A percentile compares a stretch with the other conserved stretches of the same genome.
Conservation (phyloP, 805 yeast species). For the Sugiyamaella americana region DNA sequence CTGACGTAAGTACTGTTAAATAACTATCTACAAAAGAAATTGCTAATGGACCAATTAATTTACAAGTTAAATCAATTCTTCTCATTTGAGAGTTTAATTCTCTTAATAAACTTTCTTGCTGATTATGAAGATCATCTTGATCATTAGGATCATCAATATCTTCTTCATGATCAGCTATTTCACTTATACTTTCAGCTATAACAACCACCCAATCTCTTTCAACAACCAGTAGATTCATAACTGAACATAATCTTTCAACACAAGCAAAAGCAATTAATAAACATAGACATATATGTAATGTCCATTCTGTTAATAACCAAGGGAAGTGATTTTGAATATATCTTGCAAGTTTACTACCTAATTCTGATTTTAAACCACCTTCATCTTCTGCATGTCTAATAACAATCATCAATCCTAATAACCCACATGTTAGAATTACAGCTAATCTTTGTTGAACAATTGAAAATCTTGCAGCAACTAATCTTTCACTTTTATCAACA, state of each 20-base stretch:
- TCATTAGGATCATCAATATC: background rate
- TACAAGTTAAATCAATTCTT: slow-evolving; percentile 36
- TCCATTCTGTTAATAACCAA: background rate
- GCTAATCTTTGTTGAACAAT: slow-evolving; percentile 31
- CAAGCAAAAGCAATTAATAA: slow-evolving; percentile 25
- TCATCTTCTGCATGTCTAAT: background rate
- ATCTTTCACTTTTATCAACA: slow-evolving; percentile 29
- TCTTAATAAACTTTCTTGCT: slow-evolving; percentile 22
- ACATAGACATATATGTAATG: background rate
- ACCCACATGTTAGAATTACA: slow-evolving; percentile 26
- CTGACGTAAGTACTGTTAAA: slow-evolving; percentile 24
- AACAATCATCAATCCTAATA: slow-evolving; percentile 20
- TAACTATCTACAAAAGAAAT: slow-evolving; percentile 31
- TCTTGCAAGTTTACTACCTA: too few species aligned
- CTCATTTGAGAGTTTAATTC: slow-evolving; percentile 34
- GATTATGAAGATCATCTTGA: too few species aligned
- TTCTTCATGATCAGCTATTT: background rate
- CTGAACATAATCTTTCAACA: slow-evolving; percentile 32
- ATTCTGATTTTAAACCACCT: background rate
- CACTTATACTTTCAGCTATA: slow-evolving; percentile 23
- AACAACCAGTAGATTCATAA: slow-evolving; percentile 35
- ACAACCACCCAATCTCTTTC: slow-evolving; percentile 40
- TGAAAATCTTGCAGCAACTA: slow-evolving; percentile 31
- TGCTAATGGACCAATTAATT: slow-evolving; percentile 35
- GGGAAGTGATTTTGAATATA: background rate